Evolutionary conservation across 208 protist species (phyloP), one percentile per base, ranked within the genome.

Genomic region (Leishmania amazonensis): DNA sequence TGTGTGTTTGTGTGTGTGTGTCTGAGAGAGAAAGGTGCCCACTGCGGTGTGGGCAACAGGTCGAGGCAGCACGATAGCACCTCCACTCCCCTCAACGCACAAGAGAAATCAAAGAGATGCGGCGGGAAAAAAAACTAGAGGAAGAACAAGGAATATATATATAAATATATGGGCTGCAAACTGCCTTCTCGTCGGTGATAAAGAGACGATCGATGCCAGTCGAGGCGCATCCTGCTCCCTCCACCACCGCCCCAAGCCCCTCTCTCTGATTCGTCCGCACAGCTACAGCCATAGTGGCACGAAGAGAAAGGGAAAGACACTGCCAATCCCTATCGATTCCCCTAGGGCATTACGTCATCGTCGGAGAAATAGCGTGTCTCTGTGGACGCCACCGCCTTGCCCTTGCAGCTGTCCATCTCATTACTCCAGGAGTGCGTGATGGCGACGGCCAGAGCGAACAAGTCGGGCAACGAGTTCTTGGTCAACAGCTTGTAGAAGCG

Each of bases 381-480:
- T 54, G 68, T 76, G 28, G 57, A 15, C 1, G 42, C 47, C 38
- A n/a, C 60, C 54, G 67, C 6, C 64, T 67, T 71, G 47, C 53
- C 57, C 54, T 78, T 76, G 51, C 67, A 35, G n/a, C 72, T 35
- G 19, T 78, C 79, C 28, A 75, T 81, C 53, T 83, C 83, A 13
- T 74, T 75, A 67, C 83, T 86, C 91, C 91, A 92, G 72, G 88
- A 76, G 42, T 85, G 79, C n/a, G 81, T 89, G 57, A 94, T 85
- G 6, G 89, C 91, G 19, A 90, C 79, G 21, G 85, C 70, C 4
- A 94, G 81, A 11, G 87, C 87, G 76, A 94, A 94, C 76, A 94
- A 76, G 31, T 89, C 88, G 6, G 83, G 60, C 0, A 85, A 42
- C 40, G 85, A 79, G 62, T 75, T 87, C 19, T 78, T 51, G 1